Evolutionary conservation across 1,139 yeast species (phyloP).

Genomic region (Diutina rugosa): DNA sequence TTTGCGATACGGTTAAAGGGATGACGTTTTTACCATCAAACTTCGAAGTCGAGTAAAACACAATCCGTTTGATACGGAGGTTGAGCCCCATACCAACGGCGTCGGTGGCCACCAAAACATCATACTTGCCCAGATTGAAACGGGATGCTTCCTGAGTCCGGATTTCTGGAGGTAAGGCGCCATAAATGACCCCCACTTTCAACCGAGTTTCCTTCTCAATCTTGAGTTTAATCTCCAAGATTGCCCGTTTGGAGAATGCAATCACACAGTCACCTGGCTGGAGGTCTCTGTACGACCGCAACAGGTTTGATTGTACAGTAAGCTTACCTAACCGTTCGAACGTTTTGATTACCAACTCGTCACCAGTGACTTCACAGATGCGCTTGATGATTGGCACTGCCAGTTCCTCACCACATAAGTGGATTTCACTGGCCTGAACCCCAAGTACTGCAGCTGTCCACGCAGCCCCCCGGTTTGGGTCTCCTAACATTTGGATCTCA

Average conservation of each 20-base stretch:
- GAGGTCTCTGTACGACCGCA: constrained; percentile 23
- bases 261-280: constrained; percentile 80
- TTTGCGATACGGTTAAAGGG: constrained; percentile 45
- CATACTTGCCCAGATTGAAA: constrained; percentile 66
- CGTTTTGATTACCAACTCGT: constrained; percentile 50
- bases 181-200: constrained; percentile 84
- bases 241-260: constrained; percentile 66
- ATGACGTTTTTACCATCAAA: constrained; percentile 50
- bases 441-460: constrained; percentile 93
- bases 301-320: constrained; percentile 31
- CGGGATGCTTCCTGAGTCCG: constrained; percentile 71
- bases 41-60: constrained; percentile 57
- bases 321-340: constrained; percentile 71
- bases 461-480: constrained; percentile 72
- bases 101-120: constrained; percentile 83
- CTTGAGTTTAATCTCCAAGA: constrained; percentile 49
- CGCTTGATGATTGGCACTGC: constrained; percentile 53
- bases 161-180: constrained; percentile 93
- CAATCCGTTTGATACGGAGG: constrained; percentile 64
- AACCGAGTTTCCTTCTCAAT: constrained; percentile 49
- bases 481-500: constrained; percentile 92
- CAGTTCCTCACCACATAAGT: constrained; percentile 87
- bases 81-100: constrained; percentile 98
- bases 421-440: constrained; percentile 73
- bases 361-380: constrained; percentile 63